Evolutionary conservation across 495 filamentous ascomycete genomes (phyloP), one percentile per base, ranked within the genome.

Genomic region (Lasiosphaeris hirsuta): DNA sequence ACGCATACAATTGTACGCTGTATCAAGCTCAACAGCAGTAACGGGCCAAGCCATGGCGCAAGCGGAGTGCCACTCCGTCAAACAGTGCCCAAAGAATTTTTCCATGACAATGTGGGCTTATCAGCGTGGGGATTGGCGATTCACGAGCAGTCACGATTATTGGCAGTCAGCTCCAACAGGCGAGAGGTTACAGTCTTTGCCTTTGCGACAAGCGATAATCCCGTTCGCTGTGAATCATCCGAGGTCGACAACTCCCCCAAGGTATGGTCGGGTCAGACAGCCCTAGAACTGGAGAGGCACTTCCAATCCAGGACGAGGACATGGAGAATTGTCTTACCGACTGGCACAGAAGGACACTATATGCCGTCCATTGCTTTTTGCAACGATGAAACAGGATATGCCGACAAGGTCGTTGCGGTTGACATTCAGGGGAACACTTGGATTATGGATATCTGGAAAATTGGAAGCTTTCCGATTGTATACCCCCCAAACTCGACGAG

Each of bases 121-220:
- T 92, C 89, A 57, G 93, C 90, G 4, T 98, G 94, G 94, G 94
- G 94, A 0, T 66, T 98, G 37, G 89, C 93, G 7, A 81, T 94
- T 11, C 93, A 97, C 63, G 83, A 86, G 59, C 76, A 85, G 57
- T 86, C 87, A 10, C 80, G 91, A 2, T 69, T 96, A 38, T 82
- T 98, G 51, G 94, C 92, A 0, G 86, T 93, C 14, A 85, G 86
- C 52, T 83, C 88, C 0, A 97, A 98, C 64, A 80, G 63, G 3
- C 70, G 78, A 23, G 72, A 81, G 33, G 83, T 94, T 46, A 82
- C 78, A 4, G 81, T 95, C 13, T 90, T 89, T 66, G 86, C 85
- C 3, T 90, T 90, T 68, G 88, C 87, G 0, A 75, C 92, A 30
- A 75, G 74, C 8, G 70, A 77, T 17, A 30, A 66, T 13, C 40